phyloP scores from a whole-genome alignment of 2,329 filamentous ascomycete genomes.

The Calonectria crousiana region DNA sequence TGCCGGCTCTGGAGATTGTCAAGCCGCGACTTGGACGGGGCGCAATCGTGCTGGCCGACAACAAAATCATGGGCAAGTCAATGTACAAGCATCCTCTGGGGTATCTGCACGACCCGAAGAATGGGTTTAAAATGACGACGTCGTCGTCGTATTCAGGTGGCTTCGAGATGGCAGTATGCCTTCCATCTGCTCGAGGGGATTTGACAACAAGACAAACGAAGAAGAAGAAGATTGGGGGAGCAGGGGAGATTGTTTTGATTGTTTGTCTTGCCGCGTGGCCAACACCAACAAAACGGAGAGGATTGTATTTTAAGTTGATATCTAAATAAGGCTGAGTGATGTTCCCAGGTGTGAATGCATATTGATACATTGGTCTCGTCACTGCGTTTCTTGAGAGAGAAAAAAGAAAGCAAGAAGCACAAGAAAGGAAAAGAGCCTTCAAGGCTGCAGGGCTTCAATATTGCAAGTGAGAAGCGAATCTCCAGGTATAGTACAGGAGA shows the following conservation, averaged over 20 bases:
- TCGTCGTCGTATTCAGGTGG: slow-evolving; percentile 48
- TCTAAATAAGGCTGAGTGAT: not conserved
- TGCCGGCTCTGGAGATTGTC: slow-evolving; percentile 64
- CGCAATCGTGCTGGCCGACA: slow-evolving; percentile 64
- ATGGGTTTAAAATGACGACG: slow-evolving; percentile 60
- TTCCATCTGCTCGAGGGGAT: slow-evolving; percentile 40
- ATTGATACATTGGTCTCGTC: not conserved
- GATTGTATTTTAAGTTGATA: not conserved
- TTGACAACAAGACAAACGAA: not conserved
- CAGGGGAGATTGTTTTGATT: not conserved
- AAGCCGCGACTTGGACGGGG: slow-evolving; percentile 60
- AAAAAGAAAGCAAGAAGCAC: not conserved
- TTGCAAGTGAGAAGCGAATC: slow-evolving; percentile 39
- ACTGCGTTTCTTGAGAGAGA: not conserved
- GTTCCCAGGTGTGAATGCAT: not conserved
- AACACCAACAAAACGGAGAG: not conserved
- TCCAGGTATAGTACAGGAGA: slow-evolving; percentile 47
- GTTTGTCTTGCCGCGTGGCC: not conserved
- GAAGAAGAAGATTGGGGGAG: no score
- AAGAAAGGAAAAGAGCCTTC: not conserved
- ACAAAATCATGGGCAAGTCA: slow-evolving; percentile 53
- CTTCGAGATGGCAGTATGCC: slow-evolving; percentile 45
- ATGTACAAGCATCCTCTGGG: slow-evolving; percentile 62
- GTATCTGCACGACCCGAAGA: slow-evolving; percentile 58
- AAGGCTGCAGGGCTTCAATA: slow-evolving; percentile 1